These are phyloP conservation scores for Diaporthe nobilis DNA, from an alignment of 2,329 filamentous ascomycete genomes.

Conservation along the genomic window DNA sequence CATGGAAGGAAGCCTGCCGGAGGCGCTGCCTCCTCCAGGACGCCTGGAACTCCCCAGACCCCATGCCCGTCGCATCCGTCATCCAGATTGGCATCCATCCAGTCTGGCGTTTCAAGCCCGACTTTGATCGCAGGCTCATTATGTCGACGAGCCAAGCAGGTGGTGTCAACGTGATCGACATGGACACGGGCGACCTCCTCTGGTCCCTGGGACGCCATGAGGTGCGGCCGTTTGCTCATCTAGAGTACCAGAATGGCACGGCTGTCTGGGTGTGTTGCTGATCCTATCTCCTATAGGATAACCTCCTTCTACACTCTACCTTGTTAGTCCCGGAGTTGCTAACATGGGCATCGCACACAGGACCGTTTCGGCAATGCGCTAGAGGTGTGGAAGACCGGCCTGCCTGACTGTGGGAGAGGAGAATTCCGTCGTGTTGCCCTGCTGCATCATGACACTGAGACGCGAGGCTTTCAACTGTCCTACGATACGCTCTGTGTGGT, in stretches of 20 bases:
- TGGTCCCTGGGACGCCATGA: conserved; percentile 51
- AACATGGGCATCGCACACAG: background rate
- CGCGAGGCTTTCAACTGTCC: conserved; percentile 60
- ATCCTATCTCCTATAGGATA: background rate
- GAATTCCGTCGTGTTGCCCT: conserved; percentile 57
- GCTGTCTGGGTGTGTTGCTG: conserved; percentile 53
- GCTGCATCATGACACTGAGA: conserved; percentile 58
- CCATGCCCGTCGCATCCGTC: conserved; percentile 54
- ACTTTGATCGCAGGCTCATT: conserved; percentile 61
- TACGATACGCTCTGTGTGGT: conserved; percentile 61
- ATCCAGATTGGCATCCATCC: conserved; percentile 57
- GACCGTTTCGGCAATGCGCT: conserved; percentile 59
- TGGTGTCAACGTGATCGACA: conserved; percentile 61
- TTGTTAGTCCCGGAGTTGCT: background rate
- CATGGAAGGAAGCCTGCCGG: conserved; percentile 61
- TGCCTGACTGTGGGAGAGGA: conserved; percentile 52
- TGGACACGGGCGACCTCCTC: conserved; percentile 58
- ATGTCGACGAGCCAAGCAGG: conserved; percentile 60
- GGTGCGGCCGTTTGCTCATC: conserved; percentile 59
- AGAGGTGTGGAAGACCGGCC: conserved; percentile 59
- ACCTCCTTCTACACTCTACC: background rate
- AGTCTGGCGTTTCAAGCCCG: conserved; percentile 61
- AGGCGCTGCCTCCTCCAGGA: conserved; percentile 54
- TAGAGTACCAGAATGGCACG: conserved; percentile 62
- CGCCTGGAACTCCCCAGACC: conserved; percentile 54